A percentile compares a stretch with the other conserved stretches of the same genome.
phyloP scores from a whole-genome alignment of 2,329 filamentous ascomycete species.

The Tolypocladium pustulatum region DNA sequence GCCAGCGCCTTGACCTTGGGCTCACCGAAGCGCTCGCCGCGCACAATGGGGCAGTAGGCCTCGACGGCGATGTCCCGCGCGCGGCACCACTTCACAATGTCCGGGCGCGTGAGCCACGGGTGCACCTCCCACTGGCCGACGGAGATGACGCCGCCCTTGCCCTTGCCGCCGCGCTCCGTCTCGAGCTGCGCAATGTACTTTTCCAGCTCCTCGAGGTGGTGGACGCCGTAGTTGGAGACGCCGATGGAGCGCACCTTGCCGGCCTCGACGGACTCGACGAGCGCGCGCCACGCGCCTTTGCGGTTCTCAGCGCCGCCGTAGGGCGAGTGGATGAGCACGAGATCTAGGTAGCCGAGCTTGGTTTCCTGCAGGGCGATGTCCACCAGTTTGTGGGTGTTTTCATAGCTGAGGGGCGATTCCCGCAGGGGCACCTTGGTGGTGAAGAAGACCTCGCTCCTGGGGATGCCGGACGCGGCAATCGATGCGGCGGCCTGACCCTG shows the following conservation, averaged over 20 bases:
- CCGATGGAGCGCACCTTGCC: constrained; percentile 52
- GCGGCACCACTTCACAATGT: constrained; percentile 70
- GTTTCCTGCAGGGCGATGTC: constrained; percentile 51
- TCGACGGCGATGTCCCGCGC: constrained; percentile 52
- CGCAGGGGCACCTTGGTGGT: constrained; percentile 43
- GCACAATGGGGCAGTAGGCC: constrained; percentile 51
- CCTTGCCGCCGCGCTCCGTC: constrained; percentile 45
- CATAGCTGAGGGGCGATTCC: constrained; percentile 39
- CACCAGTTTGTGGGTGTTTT: constrained; percentile 53
- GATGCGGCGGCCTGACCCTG: constrained; percentile 36
- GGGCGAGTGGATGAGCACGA: constrained; percentile 52
- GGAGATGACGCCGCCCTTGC: constrained; percentile 61
- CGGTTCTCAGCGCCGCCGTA: constrained; percentile 45
- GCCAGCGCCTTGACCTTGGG: constrained; percentile 52
- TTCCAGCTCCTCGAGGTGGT: constrained; percentile 52
- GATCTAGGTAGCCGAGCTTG: constrained; percentile 55
- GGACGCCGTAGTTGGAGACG: constrained; percentile 55
- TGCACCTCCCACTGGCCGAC: constrained; percentile 88
- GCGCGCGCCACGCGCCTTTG: constrained; percentile 50
- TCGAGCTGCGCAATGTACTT: constrained; percentile 51
- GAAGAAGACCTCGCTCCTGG: constrained; percentile 41
- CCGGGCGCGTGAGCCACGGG: constrained; percentile 72
- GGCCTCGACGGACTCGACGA: constrained; percentile 52
- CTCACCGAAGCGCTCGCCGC: constrained; percentile 63
- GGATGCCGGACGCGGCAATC: constrained; percentile 28